Base-by-base conservation (phyloP, 371 early-diverging fungal genomes). In the Polyrhizophydium stewartii region DNA sequence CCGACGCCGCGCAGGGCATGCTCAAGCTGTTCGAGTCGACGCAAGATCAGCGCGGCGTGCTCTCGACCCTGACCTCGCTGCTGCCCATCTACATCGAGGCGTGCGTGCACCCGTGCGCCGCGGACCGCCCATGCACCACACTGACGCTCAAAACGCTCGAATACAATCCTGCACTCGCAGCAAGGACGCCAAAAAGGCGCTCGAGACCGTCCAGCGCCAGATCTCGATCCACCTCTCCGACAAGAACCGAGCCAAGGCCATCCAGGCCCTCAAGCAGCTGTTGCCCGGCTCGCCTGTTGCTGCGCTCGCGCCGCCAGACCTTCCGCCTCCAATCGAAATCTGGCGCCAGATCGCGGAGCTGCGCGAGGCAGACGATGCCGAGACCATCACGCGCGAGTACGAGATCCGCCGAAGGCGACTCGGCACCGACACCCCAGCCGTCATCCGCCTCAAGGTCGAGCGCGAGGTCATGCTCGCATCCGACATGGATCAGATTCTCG, bases 331-430 rank as follows among this genome's bases (percentile, higher is more conserved):
- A 19, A 17, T 58, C 19, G 64, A 81, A 32, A 81, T 85, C 5
- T 85, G 85, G 72, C 66, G 65, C 41, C 69, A 71, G 31, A 77
- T 92, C 41, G 81, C 82, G 1, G 52, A 64, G 1, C 60, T 88
- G 9, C 79, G 85, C 30, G 85, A 87, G 58, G 60, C 60, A 25
- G 70, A 87, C n/a, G 88, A 90, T 38, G 50, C 58, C 0, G 79
- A 78, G 38, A 73, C 74, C 21, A 77, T 86, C 16, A 82, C 82
- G 38, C 71, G 72, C 6, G 89, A 91, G 55, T 74, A 90, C 21
- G 84, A 82, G 32, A 73, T 79, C 21, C 81, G 93, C 32, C 77
- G 89, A 25, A 83, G 84, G 35, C 67, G 92, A 47, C 72, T 94
- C 5, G 85, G 84, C 27, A 87, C 89, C 0, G 87, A 86, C 6